Base-by-base conservation (phyloP, 2,329 filamentous ascomycete genomes). In the Sporothrix humicola region DNA sequence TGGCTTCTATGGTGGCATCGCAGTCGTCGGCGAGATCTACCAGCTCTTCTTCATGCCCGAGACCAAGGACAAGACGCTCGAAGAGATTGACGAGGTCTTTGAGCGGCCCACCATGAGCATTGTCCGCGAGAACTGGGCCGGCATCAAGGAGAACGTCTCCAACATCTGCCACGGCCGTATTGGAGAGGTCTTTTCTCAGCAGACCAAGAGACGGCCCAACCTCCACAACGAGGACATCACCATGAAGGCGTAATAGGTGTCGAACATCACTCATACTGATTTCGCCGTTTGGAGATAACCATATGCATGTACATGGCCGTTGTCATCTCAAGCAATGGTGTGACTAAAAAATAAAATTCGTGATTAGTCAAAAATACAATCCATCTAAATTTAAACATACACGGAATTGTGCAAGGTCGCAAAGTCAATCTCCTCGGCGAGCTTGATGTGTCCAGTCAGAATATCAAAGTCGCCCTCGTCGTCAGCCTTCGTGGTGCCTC, bases 41-140 rank as follows among this genome's bases (percentile, higher is more conserved):
- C 91, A 93, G 82, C 84, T 93, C 65, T 79, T 93, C 69, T 93
- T 93, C 82, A 93, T 93, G 91, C 91, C 90, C 0, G 90, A 93
- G 77, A 89, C 87, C 2, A 88, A 87, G 77, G 85, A 85, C 52
- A 72, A 73, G 50, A 86, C 85, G 2, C 81, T 89, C 7, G 87
- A 89, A 77, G 84, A 85, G 52, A 86, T 88, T 82, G 87, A 89
- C 75, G 82, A 82, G 0, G 81, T 89, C 5, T 89, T 89, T 73
- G 78, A 79, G 54, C 82, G 82, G 73, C 79, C 80, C 7, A 81
- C 80, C 2, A 17, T 4, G 31, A 37, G 37, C 69, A 71, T 73
- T 61, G 72, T 73, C 6, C 54, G 15, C 3, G 72, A 73, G 69
- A 73, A 73, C 68, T 12, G 54, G 17, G 69, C 69, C 1, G 66